phyloP scores from a whole-genome alignment of 768 basidiomycete species.

The Boletus sensibilis region DNA sequence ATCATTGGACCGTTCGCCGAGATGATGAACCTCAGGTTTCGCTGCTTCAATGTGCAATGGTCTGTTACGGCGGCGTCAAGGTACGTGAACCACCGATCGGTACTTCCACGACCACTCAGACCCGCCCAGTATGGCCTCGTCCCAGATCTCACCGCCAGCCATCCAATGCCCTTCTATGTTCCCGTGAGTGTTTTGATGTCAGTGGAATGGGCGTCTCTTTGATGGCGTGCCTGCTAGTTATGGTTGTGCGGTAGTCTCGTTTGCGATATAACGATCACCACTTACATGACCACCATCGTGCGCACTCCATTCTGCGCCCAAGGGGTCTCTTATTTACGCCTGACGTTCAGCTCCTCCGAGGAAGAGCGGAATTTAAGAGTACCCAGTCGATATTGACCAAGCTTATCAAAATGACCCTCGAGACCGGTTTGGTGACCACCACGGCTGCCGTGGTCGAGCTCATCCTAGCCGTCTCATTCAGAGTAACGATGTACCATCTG shows the following conservation, averaged over 20 bases:
- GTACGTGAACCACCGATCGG: neutral
- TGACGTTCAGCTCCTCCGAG: neutral
- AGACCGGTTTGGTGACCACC: neutral
- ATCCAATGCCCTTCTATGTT: neutral
- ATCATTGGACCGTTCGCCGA: neutral
- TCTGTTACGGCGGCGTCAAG: neutral
- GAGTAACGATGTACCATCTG: neutral
- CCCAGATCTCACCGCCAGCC: neutral
- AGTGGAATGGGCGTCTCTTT: neutral
- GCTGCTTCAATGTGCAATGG: neutral
- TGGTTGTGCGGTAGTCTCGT: neutral
- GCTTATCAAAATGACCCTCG: neutral
- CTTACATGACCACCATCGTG: neutral
- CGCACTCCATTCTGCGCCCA: too few relatives aligned
- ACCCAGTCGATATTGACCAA: neutral
- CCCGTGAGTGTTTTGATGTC: neutral
- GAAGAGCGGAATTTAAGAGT: neutral
- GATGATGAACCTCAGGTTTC: neutral
- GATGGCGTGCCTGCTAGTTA: neutral
- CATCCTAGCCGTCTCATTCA: neutral
- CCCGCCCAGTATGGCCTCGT: neutral
- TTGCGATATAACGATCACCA: neutral
- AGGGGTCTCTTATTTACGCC: neutral
- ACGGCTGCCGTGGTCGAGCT: neutral
- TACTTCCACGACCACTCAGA: neutral